Evolutionary conservation across 352 stramenopile genomes (phyloP), one percentile per base, ranked within the genome.

Genomic region (Globisporangium irregulare): DNA sequence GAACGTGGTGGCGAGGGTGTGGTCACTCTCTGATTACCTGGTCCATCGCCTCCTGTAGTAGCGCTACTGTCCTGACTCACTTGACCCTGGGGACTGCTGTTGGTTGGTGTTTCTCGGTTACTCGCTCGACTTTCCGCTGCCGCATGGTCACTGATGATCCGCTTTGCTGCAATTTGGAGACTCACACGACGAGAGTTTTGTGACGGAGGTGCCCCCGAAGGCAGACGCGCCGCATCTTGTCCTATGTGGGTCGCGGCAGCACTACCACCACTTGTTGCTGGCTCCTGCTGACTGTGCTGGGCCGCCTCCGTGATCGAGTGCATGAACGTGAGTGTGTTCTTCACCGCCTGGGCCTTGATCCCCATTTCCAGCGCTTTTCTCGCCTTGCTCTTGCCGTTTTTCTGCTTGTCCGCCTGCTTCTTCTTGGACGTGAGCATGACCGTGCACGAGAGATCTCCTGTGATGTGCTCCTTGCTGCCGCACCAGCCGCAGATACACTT

Each of bases 401-500:
- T 87, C 24, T 77, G 73, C 27, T 84, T 81, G 58, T 82, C 75
- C 7, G 78, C 81, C 25, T 88, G 82, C 60, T 83, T 84, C 58
- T 90, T 84, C 62, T 82, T 89, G 20, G 79, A 87, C 4, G 75
- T 73, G 22, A 76, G 56, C 29, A 91, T 73, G 5, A 67, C 72
- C 4, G 74, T 50, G 48, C 85, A 93, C 5, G 59, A 69, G 8
- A 65, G 3, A 58, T 90, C 78, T 43, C 87, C 87, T 34, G 87
- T 93, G 29, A 84, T 91, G 62, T 94, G 87, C 24, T 92, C 82
- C 7, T 68, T 59, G 41, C 81, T 91, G 34, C 87, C 87, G 54
- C 87, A 94, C 87, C 87, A 94, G 10, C 82, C 82, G 51, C 87
- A 94, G 43, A 92, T 78, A 41, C 84, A 92, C 60, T 89, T 86